Evolutionary conservation across 352 stramenopile species (phyloP), one percentile per base, ranked within the genome.

Genomic region (Aphanomyces invadans): DNA sequence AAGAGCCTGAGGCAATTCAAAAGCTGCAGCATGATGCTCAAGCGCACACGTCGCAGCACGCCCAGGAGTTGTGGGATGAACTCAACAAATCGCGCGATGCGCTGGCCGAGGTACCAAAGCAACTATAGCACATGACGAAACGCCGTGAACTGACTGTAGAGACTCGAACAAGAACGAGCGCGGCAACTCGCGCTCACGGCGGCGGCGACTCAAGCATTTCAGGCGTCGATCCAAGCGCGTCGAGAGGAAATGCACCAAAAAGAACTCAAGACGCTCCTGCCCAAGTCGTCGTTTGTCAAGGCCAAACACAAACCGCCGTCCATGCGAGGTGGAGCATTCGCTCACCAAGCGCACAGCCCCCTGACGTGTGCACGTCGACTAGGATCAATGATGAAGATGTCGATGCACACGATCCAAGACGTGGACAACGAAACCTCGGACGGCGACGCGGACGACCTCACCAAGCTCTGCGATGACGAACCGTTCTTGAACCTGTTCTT

Each of bases 351-450:
- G n/a, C n/a, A n/a, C n/a, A n/a, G n/a, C n/a, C n/a, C n/a, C n/a
- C n/a, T n/a, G n/a, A n/a, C n/a, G n/a, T n/a, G n/a, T n/a, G n/a
- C n/a, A n/a, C n/a, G n/a, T n/a, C n/a, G n/a, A n/a, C n/a, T 42
- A 42, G 49, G 49, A 21, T 57, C 49, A 7, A 32, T 57, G 17
- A 29, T 67, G 28, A 67, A 67, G 25, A 55, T 67, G 42, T 57
- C 38, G 19, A 67, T 67, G 45, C 60, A 67, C 49, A 67, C 76
- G 74, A 19, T 77, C 73, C 59, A 88, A 86, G 75, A 88, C 83
- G 71, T 79, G 80, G 57, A 84, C 73, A 21, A 86, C 82, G 79
- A 81, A 86, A 74, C 83, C 81, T 69, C 85, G 81, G 61, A 70
- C 73, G 51, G 69, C 51, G 48, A 67, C 69, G 15, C 65, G 3